Evolutionary conservation across 768 basidiomycete genomes (phyloP).

Genomic region (Phlebiopsis flavidoalba): DNA sequence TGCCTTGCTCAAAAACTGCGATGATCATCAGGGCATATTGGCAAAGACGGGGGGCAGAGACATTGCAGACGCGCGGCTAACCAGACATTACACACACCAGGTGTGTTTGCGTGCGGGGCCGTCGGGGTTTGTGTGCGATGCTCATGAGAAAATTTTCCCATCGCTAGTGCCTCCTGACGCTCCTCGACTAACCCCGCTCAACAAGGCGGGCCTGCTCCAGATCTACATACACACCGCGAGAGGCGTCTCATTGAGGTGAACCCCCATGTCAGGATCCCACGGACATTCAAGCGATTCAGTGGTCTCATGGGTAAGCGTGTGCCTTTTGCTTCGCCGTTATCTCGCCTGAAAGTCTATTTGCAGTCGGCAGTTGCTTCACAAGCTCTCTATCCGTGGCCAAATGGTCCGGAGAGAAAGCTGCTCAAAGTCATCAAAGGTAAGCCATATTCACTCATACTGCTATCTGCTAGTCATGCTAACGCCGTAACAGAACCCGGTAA

Average conservation of each 20-base stretch:
- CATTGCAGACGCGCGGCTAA: conserved; percentile 98
- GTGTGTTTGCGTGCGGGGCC: conserved; percentile 36
- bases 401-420: conserved; percentile 94
- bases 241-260: conserved; percentile 98
- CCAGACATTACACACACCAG: conserved; percentile 86
- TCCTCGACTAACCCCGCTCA: conserved; percentile 73
- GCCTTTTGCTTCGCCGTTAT: neutral
- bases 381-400: conserved; percentile 94
- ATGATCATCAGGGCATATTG: conserved; percentile 97
- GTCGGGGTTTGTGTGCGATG: neutral
- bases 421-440: conserved; percentile 94
- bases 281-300: conserved; percentile 98
- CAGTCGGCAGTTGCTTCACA: conserved; percentile 97
- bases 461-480: neutral
- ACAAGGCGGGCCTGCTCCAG: conserved; percentile 94
- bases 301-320: conserved; percentile 85
- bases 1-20: conserved; percentile 91
- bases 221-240: conserved; percentile 98
- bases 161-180: conserved; percentile 45
- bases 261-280: conserved; percentile 93
- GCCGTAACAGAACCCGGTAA: conserved; percentile 74
- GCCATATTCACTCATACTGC: conserved; percentile 11
- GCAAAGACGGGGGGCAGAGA: conserved; percentile 91
- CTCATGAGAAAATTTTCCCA: conserved; percentile 34
- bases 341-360: neutral